phyloP scores from a whole-genome alignment of 805 yeast species.

The Suhomyces emberorum region DNA sequence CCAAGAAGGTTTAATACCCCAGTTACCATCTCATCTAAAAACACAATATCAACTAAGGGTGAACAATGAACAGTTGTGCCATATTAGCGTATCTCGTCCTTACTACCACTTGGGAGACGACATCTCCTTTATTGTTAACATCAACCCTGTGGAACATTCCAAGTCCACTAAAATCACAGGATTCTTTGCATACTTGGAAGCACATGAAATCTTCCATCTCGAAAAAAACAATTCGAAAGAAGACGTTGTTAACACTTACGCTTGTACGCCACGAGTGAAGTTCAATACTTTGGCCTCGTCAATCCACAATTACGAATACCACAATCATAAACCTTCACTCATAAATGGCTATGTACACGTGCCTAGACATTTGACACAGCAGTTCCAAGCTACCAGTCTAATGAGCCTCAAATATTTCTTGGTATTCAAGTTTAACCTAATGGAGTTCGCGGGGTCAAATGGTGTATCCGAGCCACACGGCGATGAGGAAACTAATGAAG shows the following conservation, averaged over 20 bases:
- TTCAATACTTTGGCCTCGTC: slow-evolving; percentile 32
- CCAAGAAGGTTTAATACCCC: slow-evolving; percentile 14
- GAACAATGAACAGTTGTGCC: slow-evolving; percentile 31
- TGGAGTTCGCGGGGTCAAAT: slow-evolving; percentile 24
- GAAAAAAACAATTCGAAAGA: slow-evolving; percentile 5
- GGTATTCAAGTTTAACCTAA: slow-evolving; percentile 35
- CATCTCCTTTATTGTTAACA: slow-evolving; percentile 29
- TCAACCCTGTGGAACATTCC: slow-evolving; percentile 16
- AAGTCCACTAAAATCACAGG: slow-evolving; percentile 31
- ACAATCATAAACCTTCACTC: slow-evolving; percentile 7
- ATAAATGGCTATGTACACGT: slow-evolving; percentile 28
- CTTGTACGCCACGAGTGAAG: slow-evolving; percentile 33
- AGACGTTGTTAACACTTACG: slow-evolving; percentile 25
- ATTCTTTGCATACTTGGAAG: slow-evolving; percentile 33
- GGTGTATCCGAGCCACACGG: background rate
- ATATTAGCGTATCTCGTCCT: slow-evolving; percentile 29
- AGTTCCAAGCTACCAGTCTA: slow-evolving; percentile 34
- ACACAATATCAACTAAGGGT: slow-evolving; percentile 38
- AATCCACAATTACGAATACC: slow-evolving; percentile 11
- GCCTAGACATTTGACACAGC: slow-evolving; percentile 30
- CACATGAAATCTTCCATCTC: slow-evolving; percentile 35
- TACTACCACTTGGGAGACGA: slow-evolving; percentile 40
- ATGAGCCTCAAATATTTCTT: slow-evolving; percentile 35
- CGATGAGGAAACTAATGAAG: background rate
- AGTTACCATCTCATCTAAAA: slow-evolving; percentile 26